Evolutionary conservation across 345 rosid species (phyloP).

Genomic region (Bruguiera parviflora): DNA sequence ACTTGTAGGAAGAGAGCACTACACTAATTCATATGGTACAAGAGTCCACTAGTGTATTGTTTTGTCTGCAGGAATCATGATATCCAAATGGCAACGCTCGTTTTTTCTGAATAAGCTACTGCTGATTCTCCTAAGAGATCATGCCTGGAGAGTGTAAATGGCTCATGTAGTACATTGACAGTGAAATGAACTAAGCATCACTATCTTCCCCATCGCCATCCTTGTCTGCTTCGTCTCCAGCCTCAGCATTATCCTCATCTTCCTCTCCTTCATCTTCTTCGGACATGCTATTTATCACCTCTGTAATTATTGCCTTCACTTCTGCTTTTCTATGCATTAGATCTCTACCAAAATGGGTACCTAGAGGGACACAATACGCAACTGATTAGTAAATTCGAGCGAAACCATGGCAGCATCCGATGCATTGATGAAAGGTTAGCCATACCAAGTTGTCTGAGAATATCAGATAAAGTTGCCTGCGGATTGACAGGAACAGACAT

Average conservation of each 20-base stretch:
- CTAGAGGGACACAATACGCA: constrained; percentile 29
- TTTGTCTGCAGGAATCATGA: constrained; percentile 19
- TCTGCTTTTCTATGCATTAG: constrained; percentile 82
- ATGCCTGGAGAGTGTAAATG: constrained; percentile 4
- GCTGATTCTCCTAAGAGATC: constrained; percentile 8
- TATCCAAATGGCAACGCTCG: constrained; percentile 7
- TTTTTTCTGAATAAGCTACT: neutral
- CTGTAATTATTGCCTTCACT: constrained; percentile 85
- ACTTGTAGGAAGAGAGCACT: constrained; percentile 6
- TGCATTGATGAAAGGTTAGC: constrained; percentile 1
- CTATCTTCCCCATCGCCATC: constrained; percentile 43
- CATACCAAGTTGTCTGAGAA: constrained; percentile 77
- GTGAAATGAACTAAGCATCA: constrained; percentile 33
- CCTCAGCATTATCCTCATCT: constrained; percentile 50
- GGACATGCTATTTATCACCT: constrained; percentile 83
- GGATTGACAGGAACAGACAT: constrained; percentile 6
- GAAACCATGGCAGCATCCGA: neutral
- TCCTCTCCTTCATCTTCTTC: constrained; percentile 72
- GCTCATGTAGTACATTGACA: constrained; percentile 6
- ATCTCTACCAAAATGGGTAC: constrained; percentile 64
- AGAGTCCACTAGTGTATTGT: constrained; percentile 12
- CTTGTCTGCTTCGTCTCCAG: constrained; percentile 40
- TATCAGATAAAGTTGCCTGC: constrained; percentile 95
- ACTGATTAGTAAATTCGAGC: constrained; percentile 2
- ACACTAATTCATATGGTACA: constrained; percentile 10